Percentiles rank a stretch among this genome's conserved stretches.
These are phyloP conservation scores for Fusarium setosum DNA, from an alignment of 2,329 filamentous ascomycete genomes.

Conservation along the genomic window DNA sequence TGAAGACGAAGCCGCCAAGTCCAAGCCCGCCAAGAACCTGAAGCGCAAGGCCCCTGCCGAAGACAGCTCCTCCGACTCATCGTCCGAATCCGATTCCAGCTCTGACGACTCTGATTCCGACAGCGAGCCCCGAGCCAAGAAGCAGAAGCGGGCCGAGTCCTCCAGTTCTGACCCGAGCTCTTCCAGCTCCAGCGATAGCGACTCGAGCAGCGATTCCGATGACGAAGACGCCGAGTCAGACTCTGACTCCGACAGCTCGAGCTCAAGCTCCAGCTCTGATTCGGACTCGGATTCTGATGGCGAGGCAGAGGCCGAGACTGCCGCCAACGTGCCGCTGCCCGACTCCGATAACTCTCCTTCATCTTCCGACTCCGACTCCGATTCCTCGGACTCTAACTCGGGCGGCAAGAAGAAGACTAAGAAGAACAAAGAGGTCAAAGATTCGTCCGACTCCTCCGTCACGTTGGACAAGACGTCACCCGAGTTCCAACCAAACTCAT, in stretches of 20 bases:
- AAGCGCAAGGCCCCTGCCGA: conserved; percentile 55
- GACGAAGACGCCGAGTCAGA: conserved; percentile 52
- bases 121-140: conserved; percentile 64
- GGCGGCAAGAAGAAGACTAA: conserved; percentile 38
- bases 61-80: conserved; percentile 48
- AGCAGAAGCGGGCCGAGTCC: conserved; percentile 53
- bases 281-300: conserved; percentile 50
- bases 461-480: conserved; percentile 65
- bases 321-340: conserved; percentile 55
- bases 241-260: conserved; percentile 40
- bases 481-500: conserved; percentile 44
- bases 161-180: conserved; percentile 44
- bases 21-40: conserved; percentile 44
- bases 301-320: conserved; percentile 51
- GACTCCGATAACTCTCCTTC: conserved; percentile 52
- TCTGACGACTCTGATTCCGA: conserved; percentile 48
- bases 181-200: conserved; percentile 41
- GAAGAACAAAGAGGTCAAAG: conserved; percentile 37
- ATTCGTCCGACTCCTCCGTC: conserved; percentile 57
- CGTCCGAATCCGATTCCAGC: conserved; percentile 50
- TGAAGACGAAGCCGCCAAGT: conserved; percentile 39
- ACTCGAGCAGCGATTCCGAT: conserved; percentile 45
- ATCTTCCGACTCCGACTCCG: conserved; percentile 47
- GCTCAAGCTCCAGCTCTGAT: conserved; percentile 52
- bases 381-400: conserved; percentile 52